Evolutionary conservation across 768 basidiomycete species (phyloP).

Genomic region (Leucocoprinus sp.): DNA sequence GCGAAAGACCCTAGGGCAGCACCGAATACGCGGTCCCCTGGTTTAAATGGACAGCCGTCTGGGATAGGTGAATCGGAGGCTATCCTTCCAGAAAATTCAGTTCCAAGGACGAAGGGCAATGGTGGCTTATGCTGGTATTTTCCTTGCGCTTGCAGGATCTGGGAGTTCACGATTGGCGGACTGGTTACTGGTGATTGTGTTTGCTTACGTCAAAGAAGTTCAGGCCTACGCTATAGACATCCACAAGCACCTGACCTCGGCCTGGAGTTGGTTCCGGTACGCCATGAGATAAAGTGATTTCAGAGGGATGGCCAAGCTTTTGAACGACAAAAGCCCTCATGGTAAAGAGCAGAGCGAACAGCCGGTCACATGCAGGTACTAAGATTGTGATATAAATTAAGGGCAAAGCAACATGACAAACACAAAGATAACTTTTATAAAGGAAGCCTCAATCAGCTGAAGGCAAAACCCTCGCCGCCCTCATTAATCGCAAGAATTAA

Average conservation of each 20-base stretch:
- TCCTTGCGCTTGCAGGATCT: constrained; percentile 84
- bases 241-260: constrained; percentile 56
- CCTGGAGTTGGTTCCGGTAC: constrained; percentile 49
- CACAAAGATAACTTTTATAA: constrained; percentile 8
- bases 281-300: constrained; percentile 44
- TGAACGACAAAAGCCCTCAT: constrained; percentile 80
- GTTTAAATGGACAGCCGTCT: constrained; percentile 64
- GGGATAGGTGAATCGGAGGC: constrained; percentile 68
- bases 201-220: constrained; percentile 66
- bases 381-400: too few species aligned
- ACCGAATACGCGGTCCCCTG: constrained; percentile 87
- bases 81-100: constrained; percentile 81
- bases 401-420: constrained; percentile 3
- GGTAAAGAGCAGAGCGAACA: constrained; percentile 7
- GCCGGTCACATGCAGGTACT: too few species aligned
- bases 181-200: not conserved
- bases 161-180: constrained; percentile 12
- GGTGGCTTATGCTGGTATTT: constrained; percentile 83
- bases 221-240: constrained; percentile 66
- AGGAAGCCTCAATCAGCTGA: constrained; percentile 41
- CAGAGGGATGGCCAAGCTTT: constrained; percentile 60
- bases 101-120: constrained; percentile 78
- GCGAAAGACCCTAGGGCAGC: constrained; percentile 71
- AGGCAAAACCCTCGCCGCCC: constrained; percentile 93
- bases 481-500: constrained; percentile 90